Base-by-base conservation (phyloP, 305 asterid genomes). In the Striga hermonthica region DNA sequence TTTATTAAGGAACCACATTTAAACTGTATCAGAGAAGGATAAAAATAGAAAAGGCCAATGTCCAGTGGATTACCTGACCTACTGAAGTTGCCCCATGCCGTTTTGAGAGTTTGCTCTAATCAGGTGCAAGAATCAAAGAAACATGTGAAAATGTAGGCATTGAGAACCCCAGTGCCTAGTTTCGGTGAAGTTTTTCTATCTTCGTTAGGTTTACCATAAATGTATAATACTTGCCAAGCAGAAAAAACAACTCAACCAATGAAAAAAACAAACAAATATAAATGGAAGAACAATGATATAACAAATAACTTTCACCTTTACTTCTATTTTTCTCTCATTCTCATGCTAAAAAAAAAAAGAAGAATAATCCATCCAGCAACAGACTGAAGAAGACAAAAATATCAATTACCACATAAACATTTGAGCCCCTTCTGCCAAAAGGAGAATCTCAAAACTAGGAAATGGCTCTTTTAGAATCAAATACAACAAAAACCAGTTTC, bases 51-150 rank as follows among this genome's bases (percentile, higher is more conserved):
- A 35, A 58, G 44, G 62, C 47, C 50, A 69, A 70, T 43, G 62
- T 63, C 14, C 22, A 34, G 62, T 41, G 72, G 64, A 72, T 71
- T 75, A 92, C 98, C 98, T 92, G 98, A 52, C 98, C 98, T 38
- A 92, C 97, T 49, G 97, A 92, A 73, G 97, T 92, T 60, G 98
- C 98, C 69, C 98, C 98, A 71, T 92, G 98, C 72, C 98, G 83
- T 79, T 92, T 92, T 35, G 98, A 92, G 65, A 92, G 97, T 80
- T 92, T 92, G 86, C 97, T 92, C 74, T 80, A 82, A 79, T 92
- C 98, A 58, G 98, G 91, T 71, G 98, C 93, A 74, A 92, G 95
- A 79, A 92, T 92, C 74, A 92, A 80, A 61, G 97, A 87, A 80
- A 89, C 98, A 35, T 92, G 98, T 47, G 98, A 96, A 86, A 92